These are phyloP conservation scores for Coemansia sp. DNA, from an alignment of 192 early-diverging fungal genomes.

Conservation along the genomic window DNA sequence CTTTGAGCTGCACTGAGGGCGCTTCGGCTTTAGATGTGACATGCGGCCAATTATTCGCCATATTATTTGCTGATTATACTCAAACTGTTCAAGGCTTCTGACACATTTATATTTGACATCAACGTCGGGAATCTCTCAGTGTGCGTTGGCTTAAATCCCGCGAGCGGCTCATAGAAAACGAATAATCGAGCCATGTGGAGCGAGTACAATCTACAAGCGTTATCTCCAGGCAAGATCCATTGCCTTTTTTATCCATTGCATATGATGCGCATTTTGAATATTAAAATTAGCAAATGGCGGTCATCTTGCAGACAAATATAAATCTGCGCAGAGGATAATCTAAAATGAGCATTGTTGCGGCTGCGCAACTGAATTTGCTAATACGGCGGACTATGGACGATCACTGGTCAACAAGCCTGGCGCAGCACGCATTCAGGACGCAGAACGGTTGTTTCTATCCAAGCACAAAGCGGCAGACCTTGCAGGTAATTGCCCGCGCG, in stretches of 20 bases:
- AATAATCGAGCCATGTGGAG: background rate
- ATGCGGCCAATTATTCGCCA: background rate
- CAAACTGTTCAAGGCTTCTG: background rate
- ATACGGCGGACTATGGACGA: background rate
- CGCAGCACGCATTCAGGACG: background rate
- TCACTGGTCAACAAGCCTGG: background rate
- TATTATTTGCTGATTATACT: background rate
- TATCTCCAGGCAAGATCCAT: background rate
- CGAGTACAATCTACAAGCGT: background rate
- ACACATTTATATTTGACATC: background rate
- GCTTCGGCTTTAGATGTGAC: background rate
- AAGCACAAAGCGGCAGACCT: background rate
- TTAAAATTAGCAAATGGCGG: slow-evolving; percentile 1
- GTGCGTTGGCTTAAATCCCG: background rate
- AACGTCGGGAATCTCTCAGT: background rate
- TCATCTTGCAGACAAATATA: background rate
- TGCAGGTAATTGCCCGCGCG: background rate
- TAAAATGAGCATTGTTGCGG: background rate
- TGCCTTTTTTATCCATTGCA: background rate
- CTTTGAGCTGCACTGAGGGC: background rate
- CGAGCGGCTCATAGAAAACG: background rate
- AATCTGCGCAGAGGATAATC: background rate
- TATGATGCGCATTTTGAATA: slow-evolving; percentile 1
- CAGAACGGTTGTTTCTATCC: background rate
- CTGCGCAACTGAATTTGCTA: background rate